Evolutionary conservation across 257 asterid species (phyloP).

Genomic region (Solanum chmielewskii): DNA sequence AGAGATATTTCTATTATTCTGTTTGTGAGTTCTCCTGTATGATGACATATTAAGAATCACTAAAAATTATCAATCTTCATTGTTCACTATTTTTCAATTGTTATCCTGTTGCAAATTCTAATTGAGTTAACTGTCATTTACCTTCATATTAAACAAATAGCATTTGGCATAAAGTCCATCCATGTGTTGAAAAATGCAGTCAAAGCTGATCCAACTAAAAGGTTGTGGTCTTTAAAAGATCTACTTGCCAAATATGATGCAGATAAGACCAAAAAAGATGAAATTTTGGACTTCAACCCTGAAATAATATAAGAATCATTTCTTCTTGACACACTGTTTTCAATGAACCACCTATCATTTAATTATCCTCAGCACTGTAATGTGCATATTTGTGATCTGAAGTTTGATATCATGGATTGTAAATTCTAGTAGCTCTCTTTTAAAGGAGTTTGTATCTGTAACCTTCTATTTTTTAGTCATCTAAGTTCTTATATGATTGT

Average conservation of each 20-base stretch:
- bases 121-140: not conserved
- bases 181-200: not conserved
- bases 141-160: not conserved
- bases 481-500: not conserved
- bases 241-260: not conserved
- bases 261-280: not conserved
- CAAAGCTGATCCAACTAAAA: not conserved
- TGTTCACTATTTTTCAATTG: not conserved
- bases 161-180: not conserved
- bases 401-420: not conserved
- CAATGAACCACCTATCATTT: not conserved
- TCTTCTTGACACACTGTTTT: not conserved
- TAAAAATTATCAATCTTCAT: not conserved
- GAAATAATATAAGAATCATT: not conserved
- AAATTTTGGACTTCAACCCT: not conserved
- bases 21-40: not conserved
- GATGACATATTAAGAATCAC: not conserved
- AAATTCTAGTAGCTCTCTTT: not conserved
- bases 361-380: not conserved
- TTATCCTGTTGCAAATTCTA: not conserved
- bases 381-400: not conserved
- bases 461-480: not conserved
- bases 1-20: constrained; percentile 42
- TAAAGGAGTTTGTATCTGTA: not conserved
- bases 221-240: not conserved